Conservation (phyloP, 2,329 filamentous ascomycete species). For the Sclerotiophoma versabilis region DNA sequence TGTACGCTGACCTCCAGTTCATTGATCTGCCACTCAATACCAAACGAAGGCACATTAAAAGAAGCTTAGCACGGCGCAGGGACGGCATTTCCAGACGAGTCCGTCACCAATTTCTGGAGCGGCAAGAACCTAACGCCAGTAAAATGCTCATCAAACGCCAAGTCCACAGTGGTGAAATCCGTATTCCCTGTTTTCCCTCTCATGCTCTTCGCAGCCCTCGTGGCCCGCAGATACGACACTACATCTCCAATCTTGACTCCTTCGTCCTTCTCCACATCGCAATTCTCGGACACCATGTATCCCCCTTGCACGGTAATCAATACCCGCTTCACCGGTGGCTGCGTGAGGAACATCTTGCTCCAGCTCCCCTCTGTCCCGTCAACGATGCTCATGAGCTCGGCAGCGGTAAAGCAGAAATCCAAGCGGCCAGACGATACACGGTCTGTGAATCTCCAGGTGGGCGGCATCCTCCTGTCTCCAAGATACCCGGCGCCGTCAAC, state of each 20-base stretch:
- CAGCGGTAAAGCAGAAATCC: background rate
- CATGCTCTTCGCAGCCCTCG: background rate
- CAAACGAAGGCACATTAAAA: too few species aligned
- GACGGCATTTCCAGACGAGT: background rate
- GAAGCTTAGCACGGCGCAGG: too few species aligned
- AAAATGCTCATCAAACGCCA: slow-evolving; percentile 10
- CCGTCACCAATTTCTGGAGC: background rate
- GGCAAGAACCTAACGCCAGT: background rate
- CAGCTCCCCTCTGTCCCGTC: background rate
- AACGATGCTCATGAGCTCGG: background rate
- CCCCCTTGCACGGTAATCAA: background rate
- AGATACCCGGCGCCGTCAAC: background rate
- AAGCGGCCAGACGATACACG: background rate
- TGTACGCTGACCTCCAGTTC: too few species aligned
- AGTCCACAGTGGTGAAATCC: background rate
- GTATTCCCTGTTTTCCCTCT: background rate
- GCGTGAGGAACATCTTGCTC: slow-evolving; percentile 3
- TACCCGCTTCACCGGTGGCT: background rate
- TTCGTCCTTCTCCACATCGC: background rate
- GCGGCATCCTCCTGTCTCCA: background rate
- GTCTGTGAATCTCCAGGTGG: slow-evolving; percentile 3
- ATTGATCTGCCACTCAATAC: too few species aligned
- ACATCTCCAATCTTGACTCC: background rate
- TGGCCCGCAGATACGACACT: background rate
- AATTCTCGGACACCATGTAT: background rate